Base-by-base conservation (phyloP, 495 filamentous ascomycete species). In the Xylaria curta region DNA sequence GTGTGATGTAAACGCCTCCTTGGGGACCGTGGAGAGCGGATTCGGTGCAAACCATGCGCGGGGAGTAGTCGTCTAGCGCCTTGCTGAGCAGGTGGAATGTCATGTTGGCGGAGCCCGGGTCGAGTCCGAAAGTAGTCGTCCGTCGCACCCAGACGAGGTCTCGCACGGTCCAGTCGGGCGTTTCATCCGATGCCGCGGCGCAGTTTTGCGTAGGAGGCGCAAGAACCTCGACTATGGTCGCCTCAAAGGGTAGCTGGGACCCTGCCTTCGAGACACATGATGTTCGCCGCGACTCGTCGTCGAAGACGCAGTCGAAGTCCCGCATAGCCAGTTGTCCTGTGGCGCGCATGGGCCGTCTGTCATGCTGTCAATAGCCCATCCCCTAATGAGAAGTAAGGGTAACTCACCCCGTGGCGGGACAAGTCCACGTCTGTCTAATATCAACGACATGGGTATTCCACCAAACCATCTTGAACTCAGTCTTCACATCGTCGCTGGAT, bases 391-490 rank as follows among this genome's bases (percentile, higher is more conserved):
- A 53, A 24, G 28, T 3, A 24, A 2, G 26, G 28, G 26, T 13
- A 40, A 68, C 65, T 58, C 38, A 68, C 65, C 51, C 51, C 8
- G 65, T 68, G 33, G 28, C 21, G 2, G 65, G 65, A 56, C 65
- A 68, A 56, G 51, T 44, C 65, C 65, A 68, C 4, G 47, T 56
- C 26, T 68, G 65, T 31, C 51, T n/a, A 13, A 68, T 28, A 5
- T 68, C 33, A 26, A 68, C 4, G 36, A 28, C 8, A n/a, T 68
- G 65, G 7, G 65, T 17, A 49, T 68, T 68, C 65, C 65, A 68
- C 65, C 65, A 68, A 4, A 68, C 65, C 47, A 68, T 21, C 65
- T 36, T 58, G 21, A 68, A 68, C 49, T 68, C 47, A 4, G 65
- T 68, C 65, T 56, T 68, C 31, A 68, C 65, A 26, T 54, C 65